A percentile compares a stretch with the other conserved stretches of the same genome.
These are phyloP conservation scores for Fusarium mexicanum DNA, from an alignment of 2,329 filamentous ascomycete species.

Conservation along the genomic window DNA sequence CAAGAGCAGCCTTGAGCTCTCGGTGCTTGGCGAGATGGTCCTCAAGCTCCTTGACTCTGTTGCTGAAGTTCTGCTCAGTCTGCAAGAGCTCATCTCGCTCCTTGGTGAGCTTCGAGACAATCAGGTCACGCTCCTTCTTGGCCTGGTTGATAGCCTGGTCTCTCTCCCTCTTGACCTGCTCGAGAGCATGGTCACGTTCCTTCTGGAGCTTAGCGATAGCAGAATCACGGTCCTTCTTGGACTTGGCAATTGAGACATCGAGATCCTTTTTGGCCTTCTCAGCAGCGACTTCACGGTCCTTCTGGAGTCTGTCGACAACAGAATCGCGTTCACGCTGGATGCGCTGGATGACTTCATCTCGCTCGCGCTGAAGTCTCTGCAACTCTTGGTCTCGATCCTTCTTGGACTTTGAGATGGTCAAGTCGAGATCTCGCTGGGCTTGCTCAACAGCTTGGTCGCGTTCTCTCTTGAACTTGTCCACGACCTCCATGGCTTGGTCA, in stretches of 20 bases:
- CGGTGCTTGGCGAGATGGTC: conserved; percentile 38
- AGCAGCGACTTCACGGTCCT: conserved; percentile 26
- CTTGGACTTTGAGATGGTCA: conserved; percentile 21
- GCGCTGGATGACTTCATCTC: conserved; percentile 30
- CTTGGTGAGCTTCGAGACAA: conserved; percentile 33
- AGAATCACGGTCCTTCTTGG: conserved; percentile 39
- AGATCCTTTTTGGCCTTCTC: conserved; percentile 38
- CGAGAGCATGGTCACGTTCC: conserved; percentile 36
- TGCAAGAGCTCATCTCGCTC: conserved; percentile 39
- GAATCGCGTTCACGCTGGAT: conserved; percentile 35
- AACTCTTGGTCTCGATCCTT: conserved; percentile 33
- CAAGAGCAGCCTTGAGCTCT: conserved; percentile 40
- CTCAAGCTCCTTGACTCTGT: conserved; percentile 43
- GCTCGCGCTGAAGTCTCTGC: conserved; percentile 27
- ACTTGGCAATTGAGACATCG: conserved; percentile 31
- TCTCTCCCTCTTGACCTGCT: conserved; percentile 33
- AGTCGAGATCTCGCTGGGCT: conserved; percentile 32
- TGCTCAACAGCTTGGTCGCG: conserved; percentile 31
- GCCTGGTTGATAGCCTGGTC: conserved; percentile 33
- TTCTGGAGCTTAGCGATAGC: conserved; percentile 32
- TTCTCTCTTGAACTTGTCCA: conserved; percentile 37
- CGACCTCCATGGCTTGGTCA: conserved; percentile 23
- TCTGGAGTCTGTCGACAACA: conserved; percentile 31
- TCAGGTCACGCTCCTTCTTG: conserved; percentile 34
- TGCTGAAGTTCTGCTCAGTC: conserved; percentile 32